Evolutionary conservation across 257 asterid species (phyloP), one percentile per base, ranked within the genome.

Genomic region (Solanum dulcamara): DNA sequence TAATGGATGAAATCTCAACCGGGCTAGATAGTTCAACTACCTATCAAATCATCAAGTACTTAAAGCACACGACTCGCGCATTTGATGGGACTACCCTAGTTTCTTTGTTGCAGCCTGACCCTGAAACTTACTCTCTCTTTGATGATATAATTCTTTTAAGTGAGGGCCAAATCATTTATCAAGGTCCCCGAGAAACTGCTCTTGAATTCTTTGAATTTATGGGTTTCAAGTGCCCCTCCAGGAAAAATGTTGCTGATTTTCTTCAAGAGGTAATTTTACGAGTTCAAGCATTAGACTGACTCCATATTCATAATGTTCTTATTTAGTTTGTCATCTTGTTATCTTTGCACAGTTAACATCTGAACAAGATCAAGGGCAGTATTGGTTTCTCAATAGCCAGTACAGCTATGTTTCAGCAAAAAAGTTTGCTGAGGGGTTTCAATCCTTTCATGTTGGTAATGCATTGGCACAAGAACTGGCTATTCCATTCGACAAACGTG

Each of bases 11-110:
- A 91, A 96, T 96, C 86, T 96, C 99, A 44, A 96, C 96, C 3
- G 99, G 99, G 44, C 87, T 96, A 50, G 99, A 96, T 89, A 96
- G 97, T 87, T 96, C 99, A 28, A 94, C 99, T 33, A 96, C 99
- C 8, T 94, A 87, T 82, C 96, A 96, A 88, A 96, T 96, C 86
- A 89, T 96, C 87, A 92, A 91, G 51, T 92, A 95, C 83, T 91
- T 95, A 30, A 93, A 87, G 84, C 95, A 96, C 85, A 87, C 93
- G 30, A 91, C 94, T 55, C 96, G 86, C 86, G 92, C 94, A 70
- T 88, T 94, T 74, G 92, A 92, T 88, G 90, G 91, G 77, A 96
- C 99, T 42, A 91, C 96, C 30, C 84, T 96, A 42, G 92, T 96
- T 77, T 96, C 98, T 30, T 95, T 96, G 32, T 84, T 96, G 91